Evolutionary conservation across 2,329 filamentous ascomycete genomes (phyloP), one percentile per base, ranked within the genome.

Genomic region (Geosmithia morbida): DNA sequence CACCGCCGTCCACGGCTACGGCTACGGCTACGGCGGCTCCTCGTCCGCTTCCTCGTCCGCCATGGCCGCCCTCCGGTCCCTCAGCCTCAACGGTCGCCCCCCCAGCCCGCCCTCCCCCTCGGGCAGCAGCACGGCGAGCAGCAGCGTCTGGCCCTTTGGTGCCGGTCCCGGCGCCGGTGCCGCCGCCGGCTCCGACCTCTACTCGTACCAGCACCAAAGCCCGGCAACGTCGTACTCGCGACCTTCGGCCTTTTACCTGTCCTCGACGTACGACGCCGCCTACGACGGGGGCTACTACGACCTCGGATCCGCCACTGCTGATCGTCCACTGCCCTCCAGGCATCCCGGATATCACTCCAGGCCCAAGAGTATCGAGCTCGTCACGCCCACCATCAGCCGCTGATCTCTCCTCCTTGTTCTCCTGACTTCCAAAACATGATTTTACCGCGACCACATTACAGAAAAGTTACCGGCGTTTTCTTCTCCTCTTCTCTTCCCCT

Each of bases 311-410:
- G 55, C 53, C 18, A 65, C 65, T 43, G 65, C 68, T 54, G 75
- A 79, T 51, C 67, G 77, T 8, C 78, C 77, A 7, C 62, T 81
- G 20, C 77, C 78, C 14, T 68, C 69, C 10, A 69, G 77, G 44
- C 68, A 71, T 45, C 74, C 76, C 3, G 66, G 70, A 39, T 64
- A 66, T 40, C 77, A 77, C 60, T 68, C 74, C 53, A 67, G 77
- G 44, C 75, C 76, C 33, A 78, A 73, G 62, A 80, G 76, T 62
- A 77, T 80, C 54, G 77, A 81, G 62, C 67, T 81, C 19, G 75
- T 81, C 43, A 79, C 77, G 46, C 77, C 78, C 33, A 70, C 78
- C 61, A 58, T 75, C 8, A 26, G 22, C 8, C 22, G 22, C 4
- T 26, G 22, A 26, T 26, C 8, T 26, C 22, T 26, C 4, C 22